A percentile compares a stretch with the other conserved stretches of the same genome.
Evolutionary conservation across 129 eudicot species (phyloP).

Genomic region (Artemisia tridentata): DNA sequence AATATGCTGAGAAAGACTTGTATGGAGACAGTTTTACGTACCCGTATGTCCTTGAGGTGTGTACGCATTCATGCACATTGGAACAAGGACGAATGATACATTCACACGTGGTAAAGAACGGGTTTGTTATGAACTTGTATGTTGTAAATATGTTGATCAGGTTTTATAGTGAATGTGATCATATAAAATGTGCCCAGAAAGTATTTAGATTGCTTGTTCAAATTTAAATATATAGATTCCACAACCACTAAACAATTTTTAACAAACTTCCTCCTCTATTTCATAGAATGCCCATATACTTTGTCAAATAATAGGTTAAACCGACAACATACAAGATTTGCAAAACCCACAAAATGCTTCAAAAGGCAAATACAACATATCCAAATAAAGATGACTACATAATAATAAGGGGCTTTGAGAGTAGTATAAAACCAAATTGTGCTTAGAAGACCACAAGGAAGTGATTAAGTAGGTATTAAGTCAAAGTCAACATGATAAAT

Average conservation of each 20-base stretch:
- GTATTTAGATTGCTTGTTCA: too few relatives aligned
- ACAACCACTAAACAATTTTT: too few relatives aligned
- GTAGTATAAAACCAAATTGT: not conserved
- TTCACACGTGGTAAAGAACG: conserved; percentile 32
- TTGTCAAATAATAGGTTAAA: too few relatives aligned
- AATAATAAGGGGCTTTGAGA: too few relatives aligned
- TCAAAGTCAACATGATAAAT: not conserved
- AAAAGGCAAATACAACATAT: too few relatives aligned
- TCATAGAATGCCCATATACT: too few relatives aligned
- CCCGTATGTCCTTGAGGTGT: conserved; percentile 43
- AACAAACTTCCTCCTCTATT: too few relatives aligned
- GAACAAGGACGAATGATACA: conserved; percentile 40
- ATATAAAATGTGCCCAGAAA: conserved; percentile 13
- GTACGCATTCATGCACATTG: conserved; percentile 22
- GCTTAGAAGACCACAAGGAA: not conserved
- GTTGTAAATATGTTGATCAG: conserved; percentile 44
- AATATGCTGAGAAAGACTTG: conserved; percentile 28
- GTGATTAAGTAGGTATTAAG: not conserved
- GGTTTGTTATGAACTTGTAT: conserved; percentile 42
- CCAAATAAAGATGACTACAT: too few relatives aligned
- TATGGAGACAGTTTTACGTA: conserved; percentile 38
- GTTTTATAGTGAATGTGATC: conserved; percentile 38
- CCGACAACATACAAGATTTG: too few relatives aligned
- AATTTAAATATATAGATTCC: too few relatives aligned
- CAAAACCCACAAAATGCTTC: too few relatives aligned